Evolutionary conservation across 768 basidiomycete species (phyloP), one percentile per base, ranked within the genome.

Genomic region (Fomitopsis serialis): DNA sequence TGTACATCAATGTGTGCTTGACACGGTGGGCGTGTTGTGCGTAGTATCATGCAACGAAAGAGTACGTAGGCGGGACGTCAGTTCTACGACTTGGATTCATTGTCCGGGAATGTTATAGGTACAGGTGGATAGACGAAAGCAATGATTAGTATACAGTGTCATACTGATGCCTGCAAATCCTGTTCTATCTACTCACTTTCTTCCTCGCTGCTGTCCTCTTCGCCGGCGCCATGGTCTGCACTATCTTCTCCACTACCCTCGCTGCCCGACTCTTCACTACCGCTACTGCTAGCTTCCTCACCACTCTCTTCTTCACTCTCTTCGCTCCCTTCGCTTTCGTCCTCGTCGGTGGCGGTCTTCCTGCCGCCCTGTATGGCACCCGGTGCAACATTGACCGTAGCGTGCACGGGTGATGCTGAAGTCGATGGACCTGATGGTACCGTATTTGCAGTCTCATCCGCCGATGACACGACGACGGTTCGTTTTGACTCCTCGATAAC

Each of bases 261-360:
- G 48, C 52, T 55, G 23, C 35, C 52, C 5, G 29, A 6, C 47
- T 61, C 58, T 37, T 56, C 58, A 54, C 51, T 51, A 42, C 40
- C 53, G 19, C 47, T 37, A 15, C 25, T 36, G 15, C 48, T 42
- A 10, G 42, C 42, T 9, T 45, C 45, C 23, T 44, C 43, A 6
- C 40, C 50, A 42, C 58, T 62, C 44, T 63, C 66, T 45, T 68
- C 65, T 19, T 67, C 69, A 8, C 68, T 64, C 21, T 65, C 62
- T 23, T 61, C 65, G 53, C 57, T 63, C 50, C 48, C 48, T 19
- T 45, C 48, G 50, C 53, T 55, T 24, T 44, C 54, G 37, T 60
- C 58, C 37, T 56, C 57, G 53, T 43, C 46, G 45, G 25, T 50
- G 21, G n/a, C n/a, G n/a, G n/a, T n/a, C n/a, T 44, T 34, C 22